These are phyloP conservation scores for Pezicula neosporulosa DNA, from an alignment of 2,329 filamentous ascomycete genomes.

Conservation along the genomic window DNA sequence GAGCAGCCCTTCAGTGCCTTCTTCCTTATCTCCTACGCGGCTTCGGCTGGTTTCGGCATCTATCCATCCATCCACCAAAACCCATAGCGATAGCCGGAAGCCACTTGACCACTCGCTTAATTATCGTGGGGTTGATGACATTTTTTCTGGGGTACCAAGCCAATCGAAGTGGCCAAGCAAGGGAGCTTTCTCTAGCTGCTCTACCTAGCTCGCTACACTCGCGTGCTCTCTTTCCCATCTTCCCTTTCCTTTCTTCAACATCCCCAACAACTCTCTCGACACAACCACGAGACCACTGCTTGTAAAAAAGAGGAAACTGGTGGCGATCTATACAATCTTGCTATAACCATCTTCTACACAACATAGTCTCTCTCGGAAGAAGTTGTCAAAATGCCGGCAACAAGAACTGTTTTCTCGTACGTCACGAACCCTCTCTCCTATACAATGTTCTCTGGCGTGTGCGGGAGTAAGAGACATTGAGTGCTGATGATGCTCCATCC, in stretches of 20 bases:
- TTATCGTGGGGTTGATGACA: too few species aligned
- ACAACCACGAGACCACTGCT: background rate
- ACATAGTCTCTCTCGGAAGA: background rate
- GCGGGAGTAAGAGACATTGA: background rate
- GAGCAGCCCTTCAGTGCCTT: too few species aligned
- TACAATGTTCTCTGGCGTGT: background rate
- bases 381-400: constrained; percentile 11
- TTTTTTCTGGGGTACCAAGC: too few species aligned
- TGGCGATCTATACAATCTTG: background rate
- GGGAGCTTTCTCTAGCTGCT: background rate
- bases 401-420: constrained; percentile 13
- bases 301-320: background rate
- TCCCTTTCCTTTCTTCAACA: background rate
- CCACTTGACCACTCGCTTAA: too few species aligned
- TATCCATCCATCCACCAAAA: too few species aligned
- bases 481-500: constrained; percentile 2
- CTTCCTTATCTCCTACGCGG: too few species aligned
- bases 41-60: too few species aligned
- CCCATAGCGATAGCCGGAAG: too few species aligned
- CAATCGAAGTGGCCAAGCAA: too few species aligned
- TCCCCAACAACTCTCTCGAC: background rate
- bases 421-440: constrained; percentile 2
- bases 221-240: background rate
- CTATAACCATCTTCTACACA: background rate
- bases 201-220: background rate